phyloP scores from a whole-genome alignment of 2,329 filamentous ascomycete genomes.

The Aureobasidium lini region DNA sequence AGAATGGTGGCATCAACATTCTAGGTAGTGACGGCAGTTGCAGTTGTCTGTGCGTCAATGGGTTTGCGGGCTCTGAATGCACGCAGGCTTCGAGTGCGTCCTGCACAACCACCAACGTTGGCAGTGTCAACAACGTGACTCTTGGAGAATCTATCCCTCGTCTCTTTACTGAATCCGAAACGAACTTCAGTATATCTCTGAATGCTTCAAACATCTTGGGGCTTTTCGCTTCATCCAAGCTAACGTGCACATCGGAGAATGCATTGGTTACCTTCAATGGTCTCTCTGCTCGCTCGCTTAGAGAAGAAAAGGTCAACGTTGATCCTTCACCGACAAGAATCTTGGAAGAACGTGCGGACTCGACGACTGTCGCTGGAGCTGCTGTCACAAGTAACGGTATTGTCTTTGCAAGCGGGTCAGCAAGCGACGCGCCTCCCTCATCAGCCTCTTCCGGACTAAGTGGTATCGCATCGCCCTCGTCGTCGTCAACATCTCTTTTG shows the following conservation, averaged over 20 bases:
- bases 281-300: constrained; percentile 14
- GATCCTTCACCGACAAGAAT: constrained; percentile 3
- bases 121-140: constrained; percentile 58
- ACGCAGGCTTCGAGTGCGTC: constrained; percentile 41
- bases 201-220: constrained; percentile 62
- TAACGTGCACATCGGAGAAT: constrained; percentile 81
- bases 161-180: constrained; percentile 56
- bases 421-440: background rate
- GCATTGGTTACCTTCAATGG: constrained; percentile 79
- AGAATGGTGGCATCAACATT: constrained; percentile 74
- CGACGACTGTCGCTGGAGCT: constrained; percentile 13
- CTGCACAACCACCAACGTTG: constrained; percentile 47
- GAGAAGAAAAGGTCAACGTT: constrained; percentile 11
- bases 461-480: constrained; percentile 16
- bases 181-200: constrained; percentile 70
- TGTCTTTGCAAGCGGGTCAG: constrained; percentile 21
- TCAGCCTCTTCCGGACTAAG: constrained; percentile 3
- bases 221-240: constrained; percentile 64
- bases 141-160: constrained; percentile 72
- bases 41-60: constrained; percentile 81
- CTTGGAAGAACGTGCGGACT: background rate
- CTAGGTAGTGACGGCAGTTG: constrained; percentile 48
- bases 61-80: constrained; percentile 65
- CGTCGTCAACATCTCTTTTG: constrained; percentile 18
- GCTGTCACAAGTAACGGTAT: constrained; percentile 29